Evolutionary conservation across 2,329 filamentous ascomycete genomes (phyloP).

Genomic region (Penicillium sp.): DNA sequence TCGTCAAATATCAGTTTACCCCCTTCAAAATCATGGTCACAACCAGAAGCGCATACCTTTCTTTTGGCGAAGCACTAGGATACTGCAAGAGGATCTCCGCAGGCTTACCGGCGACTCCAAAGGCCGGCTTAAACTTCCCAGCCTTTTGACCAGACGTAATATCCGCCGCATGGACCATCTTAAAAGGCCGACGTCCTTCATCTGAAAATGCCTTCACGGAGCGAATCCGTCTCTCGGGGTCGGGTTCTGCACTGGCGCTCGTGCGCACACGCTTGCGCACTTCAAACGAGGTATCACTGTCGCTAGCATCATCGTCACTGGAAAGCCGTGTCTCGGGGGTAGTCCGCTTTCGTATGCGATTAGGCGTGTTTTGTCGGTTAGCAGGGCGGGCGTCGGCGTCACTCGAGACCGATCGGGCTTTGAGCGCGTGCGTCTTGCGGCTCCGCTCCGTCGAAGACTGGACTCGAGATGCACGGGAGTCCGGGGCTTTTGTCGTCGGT

Average conservation of each 20-base stretch:
- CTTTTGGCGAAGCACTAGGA: conserved; percentile 68
- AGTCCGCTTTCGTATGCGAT: conserved; percentile 36
- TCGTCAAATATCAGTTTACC: not conserved
- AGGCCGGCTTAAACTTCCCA: conserved; percentile 53
- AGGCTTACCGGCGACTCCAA: conserved; percentile 45
- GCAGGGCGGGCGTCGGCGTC: conserved; percentile 28
- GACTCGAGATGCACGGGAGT: conserved; percentile 18
- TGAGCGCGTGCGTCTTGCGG: conserved; percentile 24
- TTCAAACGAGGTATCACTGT: conserved; percentile 42
- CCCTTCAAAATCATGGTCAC: not conserved
- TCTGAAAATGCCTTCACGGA: conserved; percentile 47
- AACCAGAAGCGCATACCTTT: conserved; percentile 53
- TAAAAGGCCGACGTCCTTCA: conserved; percentile 35
- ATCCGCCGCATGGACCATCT: conserved; percentile 51
- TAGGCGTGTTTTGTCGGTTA: conserved; percentile 33
- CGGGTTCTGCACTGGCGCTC: conserved; percentile 43
- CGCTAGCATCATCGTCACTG: conserved; percentile 43
- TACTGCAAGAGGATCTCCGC: conserved; percentile 72
- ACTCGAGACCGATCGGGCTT: conserved; percentile 31
- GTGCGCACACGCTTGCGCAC: conserved; percentile 44
- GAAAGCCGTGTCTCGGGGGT: conserved; percentile 40
- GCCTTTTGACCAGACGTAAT: conserved; percentile 46
- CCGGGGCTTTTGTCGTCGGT: conserved; percentile 26
- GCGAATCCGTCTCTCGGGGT: conserved; percentile 45
- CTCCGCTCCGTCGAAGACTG: conserved; percentile 20